Base-by-base conservation (phyloP, 2,329 filamentous ascomycete genomes). In the Calycina herbarum region DNA sequence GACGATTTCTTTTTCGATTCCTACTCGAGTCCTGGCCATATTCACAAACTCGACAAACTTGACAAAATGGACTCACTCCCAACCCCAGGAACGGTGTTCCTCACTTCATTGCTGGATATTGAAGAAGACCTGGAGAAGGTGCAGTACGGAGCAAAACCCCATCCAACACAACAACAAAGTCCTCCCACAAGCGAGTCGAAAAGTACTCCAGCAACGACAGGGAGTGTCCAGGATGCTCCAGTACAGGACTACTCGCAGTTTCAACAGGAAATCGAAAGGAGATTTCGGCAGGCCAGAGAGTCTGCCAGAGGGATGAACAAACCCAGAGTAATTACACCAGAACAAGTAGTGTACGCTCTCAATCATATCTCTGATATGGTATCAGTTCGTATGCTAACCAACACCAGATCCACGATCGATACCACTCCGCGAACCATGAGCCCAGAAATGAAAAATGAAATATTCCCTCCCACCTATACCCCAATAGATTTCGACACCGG, bases 1-100 rank as follows among this genome's bases (percentile, higher is more conserved):
- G 48, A 51, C 48, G 48, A 51, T 51, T 51, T 27, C 20, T 24
- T 51, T 51, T 51, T 51, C 48, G 10, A 51, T 51, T 51, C 48
- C 4, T 15, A 27, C 11, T 51, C 20, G 20, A 27, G 11, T 27
- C 20, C 48, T 51, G 20, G 48, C 48, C 20, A 51, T 2, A 24
- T 5, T 51, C 38, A 17, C 3, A 40, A 40, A 51, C 20, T 11
- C 10, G 20, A 51, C 8, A 11, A 51, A 48, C 1, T 11, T 1
- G 35, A 40, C 42, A 48, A 24, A 10, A 51, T 51, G 48, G 48
- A 51, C 24, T 51, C 48, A 24, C 48, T 51, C 20, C 48, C 48
- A 13, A 51, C 48, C 20, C 48, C 48, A 24, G 48, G 48, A 51
- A 51, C 48, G 8, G 48, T 13, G 48, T 51, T 51, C 48, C 48